Conservation (phyloP, 2,329 filamentous ascomycete species). For the Colletotrichum tabaci region DNA sequence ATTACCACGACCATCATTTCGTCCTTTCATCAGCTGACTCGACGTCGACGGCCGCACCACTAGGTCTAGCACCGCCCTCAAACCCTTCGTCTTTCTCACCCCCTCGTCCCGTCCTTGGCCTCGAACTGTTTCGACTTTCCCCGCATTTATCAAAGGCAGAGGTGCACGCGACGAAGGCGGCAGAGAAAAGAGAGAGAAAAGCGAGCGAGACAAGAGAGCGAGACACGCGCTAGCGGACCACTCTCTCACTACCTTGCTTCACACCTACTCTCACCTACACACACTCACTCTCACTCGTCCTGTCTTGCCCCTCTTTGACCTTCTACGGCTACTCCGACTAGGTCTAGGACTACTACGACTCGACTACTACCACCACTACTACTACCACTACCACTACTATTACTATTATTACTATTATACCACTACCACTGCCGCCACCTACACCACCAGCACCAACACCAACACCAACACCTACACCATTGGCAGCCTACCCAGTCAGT, state of each 20-base stretch:
- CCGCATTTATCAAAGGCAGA: constrained; percentile 33
- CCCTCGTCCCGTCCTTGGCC: background rate
- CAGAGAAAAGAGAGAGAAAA: background rate
- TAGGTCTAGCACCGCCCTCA: background rate
- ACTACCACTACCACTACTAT: too few species aligned
- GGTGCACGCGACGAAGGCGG: constrained; percentile 12
- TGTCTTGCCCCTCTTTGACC: too few species aligned
- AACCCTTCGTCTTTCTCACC: background rate
- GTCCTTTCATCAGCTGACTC: constrained; percentile 34
- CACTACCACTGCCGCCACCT: too few species aligned
- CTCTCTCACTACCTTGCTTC: background rate
- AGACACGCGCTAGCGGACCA: constrained; percentile 11
- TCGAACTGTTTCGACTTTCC: constrained; percentile 19
- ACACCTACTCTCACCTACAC: constrained; percentile 3
- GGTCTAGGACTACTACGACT: too few species aligned
- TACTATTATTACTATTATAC: too few species aligned
- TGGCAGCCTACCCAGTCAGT: background rate
- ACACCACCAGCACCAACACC: too few species aligned
- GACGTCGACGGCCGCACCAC: constrained; percentile 6
- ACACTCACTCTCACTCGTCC: too few species aligned
- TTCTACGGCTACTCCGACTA: too few species aligned
- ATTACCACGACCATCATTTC: background rate
- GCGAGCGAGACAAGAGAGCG: too few species aligned
- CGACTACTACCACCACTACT: too few species aligned
- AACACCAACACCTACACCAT: too few species aligned